These are phyloP conservation scores for Eucalyptus regnans DNA, from an alignment of 345 rosid species.

Conservation along the genomic window DNA sequence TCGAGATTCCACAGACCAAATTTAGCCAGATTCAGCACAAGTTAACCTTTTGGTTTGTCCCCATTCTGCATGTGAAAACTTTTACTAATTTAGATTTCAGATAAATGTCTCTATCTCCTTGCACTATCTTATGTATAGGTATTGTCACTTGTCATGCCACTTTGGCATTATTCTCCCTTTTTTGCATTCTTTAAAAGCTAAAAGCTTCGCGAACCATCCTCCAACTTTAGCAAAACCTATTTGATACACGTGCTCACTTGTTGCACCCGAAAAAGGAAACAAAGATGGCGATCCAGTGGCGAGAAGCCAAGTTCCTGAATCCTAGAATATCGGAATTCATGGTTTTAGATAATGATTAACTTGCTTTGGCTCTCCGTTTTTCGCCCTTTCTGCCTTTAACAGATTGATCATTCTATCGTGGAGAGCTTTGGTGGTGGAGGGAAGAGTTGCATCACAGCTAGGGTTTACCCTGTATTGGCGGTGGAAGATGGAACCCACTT, in stretches of 20 bases:
- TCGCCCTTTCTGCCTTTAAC: neutral
- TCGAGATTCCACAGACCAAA: neutral
- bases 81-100: neutral
- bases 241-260: neutral
- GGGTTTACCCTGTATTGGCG: constrained; percentile 57
- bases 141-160: neutral
- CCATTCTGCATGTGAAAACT: neutral
- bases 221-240: neutral
- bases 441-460: constrained; percentile 51
- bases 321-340: neutral
- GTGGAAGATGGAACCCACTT: constrained; percentile 20
- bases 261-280: neutral
- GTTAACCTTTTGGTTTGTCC: neutral
- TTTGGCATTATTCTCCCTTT: neutral
- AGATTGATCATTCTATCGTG: constrained; percentile 68
- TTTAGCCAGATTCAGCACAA: neutral
- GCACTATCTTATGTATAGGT: neutral
- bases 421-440: constrained; percentile 80
- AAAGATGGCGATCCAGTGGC: neutral
- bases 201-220: neutral
- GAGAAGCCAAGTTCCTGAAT: neutral
- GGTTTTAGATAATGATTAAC: neutral
- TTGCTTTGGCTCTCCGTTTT: neutral
- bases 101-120: neutral
- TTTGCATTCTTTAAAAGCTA: neutral